These are phyloP conservation scores for Shiraia bambusicola DNA, from an alignment of 2,329 filamentous ascomycete species.

Conservation along the genomic window DNA sequence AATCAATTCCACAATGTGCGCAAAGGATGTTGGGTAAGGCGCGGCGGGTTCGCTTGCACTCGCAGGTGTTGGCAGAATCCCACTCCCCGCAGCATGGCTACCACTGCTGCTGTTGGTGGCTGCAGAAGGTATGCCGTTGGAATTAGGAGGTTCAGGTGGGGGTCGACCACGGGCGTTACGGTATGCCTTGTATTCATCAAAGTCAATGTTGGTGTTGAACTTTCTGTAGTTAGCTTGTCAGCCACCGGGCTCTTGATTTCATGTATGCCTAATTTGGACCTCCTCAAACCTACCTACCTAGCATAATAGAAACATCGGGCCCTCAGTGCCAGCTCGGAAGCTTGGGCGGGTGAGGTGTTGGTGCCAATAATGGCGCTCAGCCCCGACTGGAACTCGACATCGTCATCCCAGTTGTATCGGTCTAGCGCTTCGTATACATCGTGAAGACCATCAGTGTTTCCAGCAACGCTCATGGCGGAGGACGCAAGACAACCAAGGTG, in stretches of 20 bases:
- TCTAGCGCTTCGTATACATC: slow-evolving; percentile 62
- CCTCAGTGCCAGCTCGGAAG: slow-evolving; percentile 6
- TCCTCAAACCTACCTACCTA: slow-evolving; percentile 34
- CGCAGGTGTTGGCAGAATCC: slow-evolving; percentile 28
- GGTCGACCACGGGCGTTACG: slow-evolving; percentile 41
- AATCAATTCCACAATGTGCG: slow-evolving; percentile 82
- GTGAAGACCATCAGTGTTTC: slow-evolving; percentile 21
- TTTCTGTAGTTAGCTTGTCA: slow-evolving; percentile 33
- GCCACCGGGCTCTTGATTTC: no score
- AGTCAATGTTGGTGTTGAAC: slow-evolving; percentile 59
- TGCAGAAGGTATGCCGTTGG: slow-evolving; percentile 12
- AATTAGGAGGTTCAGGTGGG: slow-evolving; percentile 17
- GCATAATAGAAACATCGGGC: slow-evolving; percentile 71
- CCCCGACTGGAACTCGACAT: slow-evolving; percentile 68
- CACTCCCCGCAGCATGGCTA: slow-evolving; percentile 15
- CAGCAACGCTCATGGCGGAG: slow-evolving; percentile 28
- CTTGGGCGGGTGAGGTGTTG: slow-evolving; percentile 47
- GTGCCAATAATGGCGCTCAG: slow-evolving; percentile 65
- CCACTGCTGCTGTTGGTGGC: slow-evolving; percentile 1
- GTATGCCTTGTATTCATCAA: slow-evolving; percentile 68
- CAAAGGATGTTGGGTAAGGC: slow-evolving; percentile 78
- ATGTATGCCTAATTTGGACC: neutral
- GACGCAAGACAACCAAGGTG: slow-evolving; percentile 8
- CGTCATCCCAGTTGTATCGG: slow-evolving; percentile 66
- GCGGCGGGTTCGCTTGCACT: slow-evolving; percentile 51